These are phyloP conservation scores for Pontederia crassipes DNA, from an alignment of 176 grass and related monocot species.

Conservation along the genomic window DNA sequence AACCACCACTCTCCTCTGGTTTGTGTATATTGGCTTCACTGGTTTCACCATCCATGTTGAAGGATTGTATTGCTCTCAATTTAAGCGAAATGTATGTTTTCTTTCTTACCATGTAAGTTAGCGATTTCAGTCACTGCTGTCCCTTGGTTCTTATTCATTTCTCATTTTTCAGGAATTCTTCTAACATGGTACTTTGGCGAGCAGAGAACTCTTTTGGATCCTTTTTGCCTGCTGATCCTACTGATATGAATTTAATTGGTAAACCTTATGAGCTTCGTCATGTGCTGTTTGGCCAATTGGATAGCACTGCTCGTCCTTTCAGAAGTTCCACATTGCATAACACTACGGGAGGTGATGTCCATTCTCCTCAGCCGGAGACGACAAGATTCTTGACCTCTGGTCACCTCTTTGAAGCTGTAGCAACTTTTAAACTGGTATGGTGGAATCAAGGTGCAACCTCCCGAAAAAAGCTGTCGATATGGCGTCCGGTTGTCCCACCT, in stretches of 20 bases:
- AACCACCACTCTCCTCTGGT: constrained; percentile 72
- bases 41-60: constrained; percentile 60
- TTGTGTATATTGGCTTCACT: constrained; percentile 68
- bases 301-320: constrained; percentile 30
- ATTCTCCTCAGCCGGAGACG: constrained; percentile 43
- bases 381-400: constrained; percentile 43
- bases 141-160: constrained; percentile 8
- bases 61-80: constrained; percentile 72
- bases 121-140: not conserved
- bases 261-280: constrained; percentile 79
- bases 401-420: constrained; percentile 63
- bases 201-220: constrained; percentile 86
- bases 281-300: constrained; percentile 54
- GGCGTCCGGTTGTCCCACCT: constrained; percentile 67
- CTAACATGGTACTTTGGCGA: constrained; percentile 71
- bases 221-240: constrained; percentile 60
- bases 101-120: constrained; percentile 3
- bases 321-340: constrained; percentile 24
- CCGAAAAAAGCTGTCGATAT: constrained; percentile 81
- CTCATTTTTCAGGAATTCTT: constrained; percentile 32
- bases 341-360: constrained; percentile 21
- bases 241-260: constrained; percentile 35
- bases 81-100: constrained; percentile 26
- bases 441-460: constrained; percentile 59
- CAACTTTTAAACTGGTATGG: constrained; percentile 86